Conservation (phyloP, 352 stramenopile species). For the Globisporangium apiculatum region DNA sequence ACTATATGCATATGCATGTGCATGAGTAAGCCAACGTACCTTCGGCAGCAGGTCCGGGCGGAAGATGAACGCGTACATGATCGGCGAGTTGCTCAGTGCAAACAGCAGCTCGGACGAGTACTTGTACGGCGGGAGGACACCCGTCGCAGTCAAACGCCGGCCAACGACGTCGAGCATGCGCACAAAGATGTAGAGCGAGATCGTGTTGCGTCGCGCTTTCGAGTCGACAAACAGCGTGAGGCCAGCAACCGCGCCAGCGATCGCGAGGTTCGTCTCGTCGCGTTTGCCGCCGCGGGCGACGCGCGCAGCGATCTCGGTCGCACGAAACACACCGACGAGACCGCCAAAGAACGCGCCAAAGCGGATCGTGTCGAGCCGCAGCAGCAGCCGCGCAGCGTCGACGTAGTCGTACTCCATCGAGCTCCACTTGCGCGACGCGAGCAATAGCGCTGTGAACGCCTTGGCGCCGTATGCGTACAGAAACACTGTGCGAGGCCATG, state of each 20-base stretch:
- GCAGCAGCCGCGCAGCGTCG: slow-evolving; percentile 59
- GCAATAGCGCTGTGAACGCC: slow-evolving; percentile 68
- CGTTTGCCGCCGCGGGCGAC: slow-evolving; percentile 31
- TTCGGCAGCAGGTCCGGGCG: slow-evolving; percentile 63
- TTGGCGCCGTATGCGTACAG: slow-evolving; percentile 77
- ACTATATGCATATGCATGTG: no score
- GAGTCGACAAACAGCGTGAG: slow-evolving; percentile 70
- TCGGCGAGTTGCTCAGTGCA: slow-evolving; percentile 60
- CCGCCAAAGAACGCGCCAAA: slow-evolving; percentile 75
- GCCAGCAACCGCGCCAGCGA: slow-evolving; percentile 58
- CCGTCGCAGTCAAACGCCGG: slow-evolving; percentile 52
- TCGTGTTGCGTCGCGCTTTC: slow-evolving; percentile 47
- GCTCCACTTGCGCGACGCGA: slow-evolving; percentile 77
- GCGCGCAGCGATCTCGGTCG: slow-evolving; percentile 50
- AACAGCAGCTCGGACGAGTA: slow-evolving; percentile 77
- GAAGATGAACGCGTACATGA: slow-evolving; percentile 78
- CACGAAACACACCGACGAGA: slow-evolving; percentile 64
- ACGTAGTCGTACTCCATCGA: slow-evolving; percentile 69
- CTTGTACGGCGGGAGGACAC: slow-evolving; percentile 38
- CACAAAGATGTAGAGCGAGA: slow-evolving; percentile 84
- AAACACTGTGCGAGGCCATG: slow-evolving; percentile 27
- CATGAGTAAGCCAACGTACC: slow-evolving; percentile 18
- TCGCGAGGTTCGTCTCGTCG: slow-evolving; percentile 55
- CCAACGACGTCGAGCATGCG: slow-evolving; percentile 80
- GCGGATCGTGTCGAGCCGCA: slow-evolving; percentile 60